Evolutionary conservation across 2,329 filamentous ascomycete species (phyloP).

Genomic region (Ophiostoma angusticollis): DNA sequence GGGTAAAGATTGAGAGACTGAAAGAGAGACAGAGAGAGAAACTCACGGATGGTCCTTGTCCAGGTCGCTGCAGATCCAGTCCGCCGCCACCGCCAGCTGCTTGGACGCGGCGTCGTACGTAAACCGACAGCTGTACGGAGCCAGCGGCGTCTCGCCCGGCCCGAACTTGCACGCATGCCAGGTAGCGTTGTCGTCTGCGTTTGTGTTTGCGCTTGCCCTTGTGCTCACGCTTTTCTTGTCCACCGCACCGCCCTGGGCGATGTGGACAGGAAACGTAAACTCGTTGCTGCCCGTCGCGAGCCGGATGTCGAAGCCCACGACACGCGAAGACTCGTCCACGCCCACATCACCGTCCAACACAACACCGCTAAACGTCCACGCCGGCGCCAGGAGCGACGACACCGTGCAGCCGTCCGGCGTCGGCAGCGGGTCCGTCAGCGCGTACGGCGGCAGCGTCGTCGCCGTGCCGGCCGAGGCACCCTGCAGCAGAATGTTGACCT

Average conservation of each 20-base stretch:
- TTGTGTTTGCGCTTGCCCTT: no score
- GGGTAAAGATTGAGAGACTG: no score
- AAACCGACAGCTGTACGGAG: slow-evolving; percentile 14
- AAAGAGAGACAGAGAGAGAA: neutral
- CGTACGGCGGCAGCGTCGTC: slow-evolving; percentile 13
- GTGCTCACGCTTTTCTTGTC: no score
- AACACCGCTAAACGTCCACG: slow-evolving; percentile 14
- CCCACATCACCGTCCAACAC: slow-evolving; percentile 2
- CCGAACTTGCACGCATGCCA: slow-evolving; percentile 15
- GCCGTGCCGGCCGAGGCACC: slow-evolving; percentile 4
- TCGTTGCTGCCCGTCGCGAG: slow-evolving; percentile 9
- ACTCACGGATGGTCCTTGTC: slow-evolving; percentile 15
- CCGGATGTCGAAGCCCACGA: slow-evolving; percentile 15
- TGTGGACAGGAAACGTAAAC: slow-evolving; percentile 14
- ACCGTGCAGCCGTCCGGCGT: slow-evolving; percentile 16
- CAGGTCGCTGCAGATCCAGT: slow-evolving; percentile 17
- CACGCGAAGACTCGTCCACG: neutral
- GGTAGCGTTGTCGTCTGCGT: no score
- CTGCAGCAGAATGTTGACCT: slow-evolving; percentile 2
- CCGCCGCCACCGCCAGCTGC: slow-evolving; percentile 12
- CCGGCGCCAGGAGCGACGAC: slow-evolving; percentile 14
- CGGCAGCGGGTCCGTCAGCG: slow-evolving; percentile 15
- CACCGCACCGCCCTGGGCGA: slow-evolving; percentile 8
- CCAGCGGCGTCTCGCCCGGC: slow-evolving; percentile 11
- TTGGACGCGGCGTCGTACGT: slow-evolving; percentile 9